Conservation (phyloP, 2,329 filamentous ascomycete species). For the Pseudomassariella vexata region DNA sequence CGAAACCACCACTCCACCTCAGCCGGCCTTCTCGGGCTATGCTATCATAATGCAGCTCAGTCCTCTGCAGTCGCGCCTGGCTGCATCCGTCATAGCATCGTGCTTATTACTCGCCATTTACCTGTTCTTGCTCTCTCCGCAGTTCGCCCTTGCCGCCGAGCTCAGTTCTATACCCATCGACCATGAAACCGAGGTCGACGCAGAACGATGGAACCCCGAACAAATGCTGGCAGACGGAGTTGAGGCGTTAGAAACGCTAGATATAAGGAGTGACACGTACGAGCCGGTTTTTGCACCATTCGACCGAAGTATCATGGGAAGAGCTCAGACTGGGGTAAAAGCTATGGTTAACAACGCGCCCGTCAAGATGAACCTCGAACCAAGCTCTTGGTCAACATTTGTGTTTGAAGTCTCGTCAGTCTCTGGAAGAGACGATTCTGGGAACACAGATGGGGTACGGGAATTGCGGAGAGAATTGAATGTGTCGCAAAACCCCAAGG, state of each 20-base stretch:
- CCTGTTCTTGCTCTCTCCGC: conserved; percentile 51
- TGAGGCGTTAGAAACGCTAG: conserved; percentile 12
- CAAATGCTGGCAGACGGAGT: conserved; percentile 10
- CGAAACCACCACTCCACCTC: too few species aligned
- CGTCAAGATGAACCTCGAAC: conserved; percentile 49
- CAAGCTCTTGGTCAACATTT: conserved; percentile 59
- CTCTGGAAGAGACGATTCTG: conserved; percentile 29
- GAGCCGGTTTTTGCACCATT: conserved; percentile 57
- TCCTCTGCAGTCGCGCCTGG: conserved; percentile 66
- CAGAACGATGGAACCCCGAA: conserved; percentile 16
- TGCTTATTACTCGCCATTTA: conserved; percentile 55
- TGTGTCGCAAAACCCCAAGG: conserved; percentile 9
- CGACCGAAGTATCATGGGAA: conserved; percentile 57
- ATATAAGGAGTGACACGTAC: conserved; percentile 34
- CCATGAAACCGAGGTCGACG: conserved; percentile 14
- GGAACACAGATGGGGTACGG: conserved; percentile 10
- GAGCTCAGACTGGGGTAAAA: conserved; percentile 45
- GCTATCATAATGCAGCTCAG: conserved; percentile 51
- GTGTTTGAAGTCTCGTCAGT: conserved; percentile 54
- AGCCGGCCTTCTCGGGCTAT: conserved; percentile 34
- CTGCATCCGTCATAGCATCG: conserved; percentile 58
- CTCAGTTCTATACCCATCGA: conserved; percentile 15
- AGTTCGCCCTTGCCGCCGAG: conserved; percentile 59
- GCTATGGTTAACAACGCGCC: conserved; percentile 62
- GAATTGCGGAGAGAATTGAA: conserved; percentile 20